Base-by-base conservation (phyloP, 768 basidiomycete genomes). In the Leccinum ochraceum region DNA sequence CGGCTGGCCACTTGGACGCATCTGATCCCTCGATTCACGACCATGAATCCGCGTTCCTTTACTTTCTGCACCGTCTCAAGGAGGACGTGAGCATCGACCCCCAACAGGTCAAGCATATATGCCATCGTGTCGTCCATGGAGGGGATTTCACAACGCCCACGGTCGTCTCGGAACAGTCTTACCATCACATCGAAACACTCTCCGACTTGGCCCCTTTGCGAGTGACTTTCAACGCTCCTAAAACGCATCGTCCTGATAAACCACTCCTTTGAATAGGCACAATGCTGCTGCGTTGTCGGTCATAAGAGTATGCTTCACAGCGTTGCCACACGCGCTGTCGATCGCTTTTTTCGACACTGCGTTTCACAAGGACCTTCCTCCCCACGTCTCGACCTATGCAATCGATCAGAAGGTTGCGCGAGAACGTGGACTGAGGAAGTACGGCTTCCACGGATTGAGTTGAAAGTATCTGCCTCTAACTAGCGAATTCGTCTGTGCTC, bases 331-430 rank as follows among this genome's bases (percentile, higher is more conserved):
- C 13, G 83, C 94, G 20, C 81, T 79, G 32, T 90, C 90, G 0
- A 81, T 95, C 54, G 90, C 94, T 0, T 91, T 89, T 68, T 97
- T 96, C 69, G 94, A 97, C 73, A 92, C 93, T 0, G 81, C 90
- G 5, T 94, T 94, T 75, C 92, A 96, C 74, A 80, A 80, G 52
- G 81, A 89, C 10, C 82, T 98, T 16, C 92, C 92, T 0, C 66
- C 75, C 5, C 87, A 94, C 67, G 85, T 95, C 57, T 83, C 89
- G 42, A 89, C 84, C 55, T 95, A 94, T 69, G 85, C 93, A 0
- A 87, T 96, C 56, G 77, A 88, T 63, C 88, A 83, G 65, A 69
- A 76, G 9, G 75, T 89, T 49, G 85, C 89, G 0, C 77, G 78
- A 42, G 75, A 83, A 49, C 84, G 86, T 50, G 89, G 90, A 1